Evolutionary conservation across 257 asterid species (phyloP).

Genomic region (Catharanthus roseus): DNA sequence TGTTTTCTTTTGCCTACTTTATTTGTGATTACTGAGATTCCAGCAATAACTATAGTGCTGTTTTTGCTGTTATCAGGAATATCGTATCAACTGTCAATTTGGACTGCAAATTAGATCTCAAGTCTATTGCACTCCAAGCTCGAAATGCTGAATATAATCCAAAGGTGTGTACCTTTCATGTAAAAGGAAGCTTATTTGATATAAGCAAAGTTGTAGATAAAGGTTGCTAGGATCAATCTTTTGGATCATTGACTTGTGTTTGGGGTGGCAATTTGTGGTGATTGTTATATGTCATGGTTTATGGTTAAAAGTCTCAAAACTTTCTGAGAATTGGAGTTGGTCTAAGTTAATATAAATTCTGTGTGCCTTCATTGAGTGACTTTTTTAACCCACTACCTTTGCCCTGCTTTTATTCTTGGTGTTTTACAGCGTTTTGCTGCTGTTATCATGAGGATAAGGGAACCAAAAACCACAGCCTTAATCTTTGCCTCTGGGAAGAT

Average conservation of each 20-base stretch:
- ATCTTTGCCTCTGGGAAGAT: conserved; percentile 45
- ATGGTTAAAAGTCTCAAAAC: not conserved
- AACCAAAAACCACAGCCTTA: conserved; percentile 42
- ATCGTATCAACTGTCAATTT: conserved; percentile 88
- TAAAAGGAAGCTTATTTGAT: not conserved
- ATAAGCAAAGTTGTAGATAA: not conserved
- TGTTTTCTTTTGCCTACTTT: not conserved
- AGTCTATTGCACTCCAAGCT: conserved; percentile 86
- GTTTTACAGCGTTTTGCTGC: conserved; percentile 41
- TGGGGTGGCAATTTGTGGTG: not conserved
- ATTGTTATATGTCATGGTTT: not conserved
- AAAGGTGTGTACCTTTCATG: conserved; percentile 38
- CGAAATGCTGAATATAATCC: conserved; percentile 93
- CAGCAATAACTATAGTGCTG: not conserved
- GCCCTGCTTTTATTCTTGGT: not conserved
- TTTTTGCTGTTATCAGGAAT: conserved; percentile 39
- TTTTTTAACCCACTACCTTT: not conserved
- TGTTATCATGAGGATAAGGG: conserved; percentile 45
- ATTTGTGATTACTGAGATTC: not conserved
- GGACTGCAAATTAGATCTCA: conserved; percentile 88
- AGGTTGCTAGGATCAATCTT: not conserved
- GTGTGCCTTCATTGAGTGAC: not conserved
- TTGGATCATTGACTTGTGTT: not conserved
- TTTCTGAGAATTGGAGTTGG: not conserved
- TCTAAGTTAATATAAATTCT: not conserved